phyloP scores from a whole-genome alignment of 768 basidiomycete species.

The Tulasnella sp. region DNA sequence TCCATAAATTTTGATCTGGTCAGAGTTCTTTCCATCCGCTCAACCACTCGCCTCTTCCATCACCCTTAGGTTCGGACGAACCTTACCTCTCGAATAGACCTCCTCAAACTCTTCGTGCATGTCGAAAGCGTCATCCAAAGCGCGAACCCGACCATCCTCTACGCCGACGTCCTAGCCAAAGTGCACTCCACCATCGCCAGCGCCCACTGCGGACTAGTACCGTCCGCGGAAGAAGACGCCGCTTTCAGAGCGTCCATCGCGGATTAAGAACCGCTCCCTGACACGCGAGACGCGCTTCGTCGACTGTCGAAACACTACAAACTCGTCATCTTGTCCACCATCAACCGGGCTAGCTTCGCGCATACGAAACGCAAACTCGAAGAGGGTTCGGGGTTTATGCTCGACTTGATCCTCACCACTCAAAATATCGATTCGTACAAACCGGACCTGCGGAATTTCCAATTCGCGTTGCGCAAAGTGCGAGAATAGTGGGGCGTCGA shows the following conservation, averaged over 20 bases:
- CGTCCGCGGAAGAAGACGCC: background rate
- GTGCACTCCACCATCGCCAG: background rate
- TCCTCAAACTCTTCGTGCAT: background rate
- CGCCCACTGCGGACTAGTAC: background rate
- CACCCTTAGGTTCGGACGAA: slow-evolving; percentile 68
- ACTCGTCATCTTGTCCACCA: slow-evolving; percentile 12
- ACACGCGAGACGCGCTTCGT: slow-evolving; percentile 10
- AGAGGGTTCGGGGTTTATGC: slow-evolving; percentile 46
- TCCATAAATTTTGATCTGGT: background rate
- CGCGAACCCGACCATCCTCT: slow-evolving; percentile 13
- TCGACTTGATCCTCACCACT: slow-evolving; percentile 60
- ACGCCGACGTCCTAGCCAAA: slow-evolving; percentile 9
- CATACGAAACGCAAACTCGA: slow-evolving; percentile 15
- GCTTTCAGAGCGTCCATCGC: slow-evolving; percentile 9
- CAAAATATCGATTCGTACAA: slow-evolving; percentile 67
- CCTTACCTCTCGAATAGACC: no score
- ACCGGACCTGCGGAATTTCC: slow-evolving; percentile 59
- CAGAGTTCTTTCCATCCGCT: no score
- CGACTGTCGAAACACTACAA: slow-evolving; percentile 20
- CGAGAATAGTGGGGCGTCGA: slow-evolving; percentile 24
- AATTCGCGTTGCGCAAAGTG: slow-evolving; percentile 41
- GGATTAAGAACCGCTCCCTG: slow-evolving; percentile 11
- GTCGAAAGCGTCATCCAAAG: slow-evolving; percentile 1
- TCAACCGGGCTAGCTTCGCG: background rate
- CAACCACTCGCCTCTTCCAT: slow-evolving; percentile 20